Evolutionary conservation across 352 stramenopile genomes (phyloP).

Genomic region (Globisporangium camurandrum): DNA sequence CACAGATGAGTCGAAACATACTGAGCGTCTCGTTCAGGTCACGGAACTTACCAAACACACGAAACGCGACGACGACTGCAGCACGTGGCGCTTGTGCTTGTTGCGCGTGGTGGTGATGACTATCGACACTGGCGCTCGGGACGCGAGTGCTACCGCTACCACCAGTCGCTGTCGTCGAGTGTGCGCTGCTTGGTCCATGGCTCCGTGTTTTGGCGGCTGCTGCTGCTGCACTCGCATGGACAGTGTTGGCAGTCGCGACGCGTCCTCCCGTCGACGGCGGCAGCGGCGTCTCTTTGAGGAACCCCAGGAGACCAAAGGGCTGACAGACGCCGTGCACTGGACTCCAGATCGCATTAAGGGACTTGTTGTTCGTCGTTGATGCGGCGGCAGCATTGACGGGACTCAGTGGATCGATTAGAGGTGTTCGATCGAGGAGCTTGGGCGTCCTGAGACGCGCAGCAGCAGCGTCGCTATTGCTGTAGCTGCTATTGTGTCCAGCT

Average conservation of each 20-base stretch:
- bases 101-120: not conserved
- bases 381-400: no score
- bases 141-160: no score
- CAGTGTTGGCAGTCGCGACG: no score
- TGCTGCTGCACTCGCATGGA: not conserved
- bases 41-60: constrained; percentile 68
- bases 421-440: constrained; percentile 20
- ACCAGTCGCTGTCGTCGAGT: no score
- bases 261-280: no score
- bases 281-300: constrained; percentile 27
- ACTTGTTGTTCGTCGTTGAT: constrained; percentile 3
- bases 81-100: not conserved
- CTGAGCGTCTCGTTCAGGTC: constrained; percentile 47
- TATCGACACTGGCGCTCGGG: not conserved
- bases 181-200: not conserved
- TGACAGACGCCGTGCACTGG: constrained; percentile 69
- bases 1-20: constrained; percentile 65
- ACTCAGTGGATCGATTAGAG: constrained; percentile 11
- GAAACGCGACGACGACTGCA: constrained; percentile 36
- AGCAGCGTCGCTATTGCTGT: not conserved
- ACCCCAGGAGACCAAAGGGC: constrained; percentile 63
- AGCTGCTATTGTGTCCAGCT: no score
- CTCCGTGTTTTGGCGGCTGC: not conserved
- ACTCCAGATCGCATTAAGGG: constrained; percentile 46
- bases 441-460: constrained; percentile 11